Percentiles rank a stretch among this genome's conserved stretches.
Conservation (phyloP, 192 early-diverging fungal genomes). For the Pilaira anomala region DNA sequence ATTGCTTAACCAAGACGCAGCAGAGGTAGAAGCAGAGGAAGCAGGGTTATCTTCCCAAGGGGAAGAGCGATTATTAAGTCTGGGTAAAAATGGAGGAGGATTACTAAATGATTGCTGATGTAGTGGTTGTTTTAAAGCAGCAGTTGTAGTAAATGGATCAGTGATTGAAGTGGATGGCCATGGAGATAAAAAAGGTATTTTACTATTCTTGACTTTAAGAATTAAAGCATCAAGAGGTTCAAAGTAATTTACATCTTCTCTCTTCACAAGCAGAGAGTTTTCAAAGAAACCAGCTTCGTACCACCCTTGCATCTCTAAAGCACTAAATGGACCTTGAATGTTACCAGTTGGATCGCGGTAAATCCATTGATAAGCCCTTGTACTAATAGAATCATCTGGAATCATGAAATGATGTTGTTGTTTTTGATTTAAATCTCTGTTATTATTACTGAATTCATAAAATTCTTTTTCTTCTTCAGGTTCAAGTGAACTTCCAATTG, state of each 20-base stretch:
- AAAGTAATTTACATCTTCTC: conserved; percentile 70
- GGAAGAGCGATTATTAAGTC: too few species aligned
- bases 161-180: too few species aligned
- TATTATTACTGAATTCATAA: background rate
- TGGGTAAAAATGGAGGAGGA: too few species aligned
- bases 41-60: too few species aligned
- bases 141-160: too few species aligned
- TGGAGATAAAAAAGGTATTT: conserved; percentile 61
- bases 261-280: conserved; percentile 73
- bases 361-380: conserved; percentile 67
- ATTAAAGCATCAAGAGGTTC: conserved; percentile 72
- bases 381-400: conserved; percentile 10
- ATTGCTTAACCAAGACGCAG: too few species aligned
- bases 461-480: background rate
- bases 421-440: background rate
- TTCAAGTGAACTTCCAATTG: background rate
- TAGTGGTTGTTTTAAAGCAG: too few species aligned
- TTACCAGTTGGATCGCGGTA: conserved; percentile 84
- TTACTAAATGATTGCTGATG: too few species aligned
- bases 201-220: conserved; percentile 55
- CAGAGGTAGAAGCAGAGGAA: too few species aligned
- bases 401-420: background rate
- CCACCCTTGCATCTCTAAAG: conserved; percentile 95
- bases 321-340: conserved; percentile 87
- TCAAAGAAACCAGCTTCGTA: conserved; percentile 83